Conservation (phyloP, 2,329 filamentous ascomycete genomes). For the Beauveria pseudobassiana region DNA sequence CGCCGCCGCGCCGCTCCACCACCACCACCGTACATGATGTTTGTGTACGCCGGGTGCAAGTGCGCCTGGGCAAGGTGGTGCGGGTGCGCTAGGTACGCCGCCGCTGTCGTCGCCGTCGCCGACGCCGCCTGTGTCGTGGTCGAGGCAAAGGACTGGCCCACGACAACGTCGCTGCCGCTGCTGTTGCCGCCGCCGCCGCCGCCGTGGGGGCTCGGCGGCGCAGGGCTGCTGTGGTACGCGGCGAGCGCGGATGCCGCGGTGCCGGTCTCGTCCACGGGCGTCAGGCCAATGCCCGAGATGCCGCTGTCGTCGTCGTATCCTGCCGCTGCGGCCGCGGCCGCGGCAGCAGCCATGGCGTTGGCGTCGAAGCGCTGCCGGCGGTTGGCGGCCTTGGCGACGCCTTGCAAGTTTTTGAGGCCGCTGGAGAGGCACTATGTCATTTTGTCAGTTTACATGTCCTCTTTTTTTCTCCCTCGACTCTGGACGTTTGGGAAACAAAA, state of each 20-base stretch:
- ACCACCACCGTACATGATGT: not conserved
- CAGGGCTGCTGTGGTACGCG: slow-evolving; percentile 1
- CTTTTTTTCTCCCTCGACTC: not conserved
- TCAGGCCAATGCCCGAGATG: slow-evolving; percentile 54
- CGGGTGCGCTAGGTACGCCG: slow-evolving; percentile 2
- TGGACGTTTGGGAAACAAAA: too few species aligned
- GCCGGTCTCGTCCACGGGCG: slow-evolving; percentile 52
- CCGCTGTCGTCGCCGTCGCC: not conserved
- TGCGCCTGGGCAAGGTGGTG: slow-evolving; percentile 2
- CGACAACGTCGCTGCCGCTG: not conserved
- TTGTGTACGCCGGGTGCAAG: not conserved
- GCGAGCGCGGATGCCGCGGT: not conserved
- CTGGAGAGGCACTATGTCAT: slow-evolving; percentile 68
- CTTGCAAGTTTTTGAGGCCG: slow-evolving; percentile 73
- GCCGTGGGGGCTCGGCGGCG: not conserved
- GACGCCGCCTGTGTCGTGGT: not conserved
- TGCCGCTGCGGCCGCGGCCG: slow-evolving; percentile 20
- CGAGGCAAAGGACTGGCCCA: not conserved
- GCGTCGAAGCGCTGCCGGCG: slow-evolving; percentile 56
- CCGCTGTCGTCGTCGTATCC: slow-evolving; percentile 64
- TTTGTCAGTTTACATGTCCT: too few species aligned
- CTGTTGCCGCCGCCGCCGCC: not conserved
- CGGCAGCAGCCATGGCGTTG: slow-evolving; percentile 6
- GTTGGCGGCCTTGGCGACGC: slow-evolving; percentile 56
- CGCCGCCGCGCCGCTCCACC: not conserved